A percentile compares a stretch with the other conserved stretches of the same genome.
phyloP scores from a whole-genome alignment of 2,329 filamentous ascomycete species.

The Fusarium haematococcum region DNA sequence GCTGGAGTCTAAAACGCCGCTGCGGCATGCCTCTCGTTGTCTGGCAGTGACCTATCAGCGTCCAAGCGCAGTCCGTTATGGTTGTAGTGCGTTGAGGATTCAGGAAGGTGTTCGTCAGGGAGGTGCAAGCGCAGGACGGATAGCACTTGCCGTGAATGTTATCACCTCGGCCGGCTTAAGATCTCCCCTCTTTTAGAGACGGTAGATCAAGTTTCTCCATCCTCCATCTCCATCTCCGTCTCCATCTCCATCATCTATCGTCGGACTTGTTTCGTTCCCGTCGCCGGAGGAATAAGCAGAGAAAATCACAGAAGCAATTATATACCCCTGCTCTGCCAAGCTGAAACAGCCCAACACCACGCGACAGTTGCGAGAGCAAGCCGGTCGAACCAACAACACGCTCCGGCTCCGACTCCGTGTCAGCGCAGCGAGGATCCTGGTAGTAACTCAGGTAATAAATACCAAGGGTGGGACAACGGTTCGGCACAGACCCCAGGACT shows the following conservation, averaged over 20 bases:
- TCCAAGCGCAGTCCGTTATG: conserved; percentile 11
- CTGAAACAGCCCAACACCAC: conserved; percentile 27
- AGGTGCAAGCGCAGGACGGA: conserved; percentile 25
- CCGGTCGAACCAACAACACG: conserved; percentile 1
- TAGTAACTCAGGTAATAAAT: conserved; percentile 26
- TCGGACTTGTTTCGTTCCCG: background rate
- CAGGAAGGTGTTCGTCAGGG: conserved; percentile 16
- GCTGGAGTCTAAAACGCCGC: conserved; percentile 18
- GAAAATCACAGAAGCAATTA: background rate
- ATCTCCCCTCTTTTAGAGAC: conserved; percentile 13
- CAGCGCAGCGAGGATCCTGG: conserved; percentile 16
- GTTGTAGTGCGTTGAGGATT: conserved; percentile 25
- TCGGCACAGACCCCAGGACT: conserved; percentile 3
- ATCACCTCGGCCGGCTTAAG: conserved; percentile 12
- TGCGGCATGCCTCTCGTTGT: conserved; percentile 14
- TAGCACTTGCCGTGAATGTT: conserved; percentile 16
- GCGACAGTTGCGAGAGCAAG: conserved; percentile 8
- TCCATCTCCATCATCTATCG: background rate
- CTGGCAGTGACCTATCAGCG: conserved; percentile 21
- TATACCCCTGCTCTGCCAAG: conserved; percentile 24
- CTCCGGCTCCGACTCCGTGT: background rate
- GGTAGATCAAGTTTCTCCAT: conserved; percentile 4
- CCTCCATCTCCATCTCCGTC: background rate
- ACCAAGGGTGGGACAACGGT: conserved; percentile 19
- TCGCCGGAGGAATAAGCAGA: background rate